A percentile compares a stretch with the other conserved stretches of the same genome.
Evolutionary conservation across 768 basidiomycete species (phyloP).

Genomic region (Heimioporus sp.): DNA sequence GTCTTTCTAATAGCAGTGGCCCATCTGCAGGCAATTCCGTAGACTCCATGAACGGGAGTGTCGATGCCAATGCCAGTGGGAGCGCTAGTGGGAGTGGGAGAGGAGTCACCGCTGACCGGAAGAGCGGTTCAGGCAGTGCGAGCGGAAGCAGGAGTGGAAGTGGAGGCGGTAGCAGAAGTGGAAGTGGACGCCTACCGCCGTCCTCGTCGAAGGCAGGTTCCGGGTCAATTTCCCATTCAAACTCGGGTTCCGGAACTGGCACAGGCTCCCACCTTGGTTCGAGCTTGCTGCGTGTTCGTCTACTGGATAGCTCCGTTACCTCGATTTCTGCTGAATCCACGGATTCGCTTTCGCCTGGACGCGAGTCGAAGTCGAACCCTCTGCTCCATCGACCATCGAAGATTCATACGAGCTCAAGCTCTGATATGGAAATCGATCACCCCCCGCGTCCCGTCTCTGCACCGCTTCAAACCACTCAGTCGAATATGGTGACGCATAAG

Average conservation of each 20-base stretch:
- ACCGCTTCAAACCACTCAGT: conserved; percentile 12
- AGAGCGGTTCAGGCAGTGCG: conserved; percentile 9
- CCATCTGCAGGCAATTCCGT: conserved; percentile 22
- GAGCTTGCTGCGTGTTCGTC: conserved; percentile 18
- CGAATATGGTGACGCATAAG: conserved; percentile 1
- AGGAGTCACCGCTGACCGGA: conserved; percentile 3
- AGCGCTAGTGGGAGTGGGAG: conserved; percentile 14
- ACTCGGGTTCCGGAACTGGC: conserved; percentile 22
- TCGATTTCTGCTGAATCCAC: conserved; percentile 25
- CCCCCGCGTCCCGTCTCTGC: conserved; percentile 19
- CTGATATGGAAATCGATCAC: conserved; percentile 28
- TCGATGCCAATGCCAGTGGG: conserved; percentile 4
- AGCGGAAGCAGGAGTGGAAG: conserved; percentile 6
- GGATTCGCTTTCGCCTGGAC: conserved; percentile 12
- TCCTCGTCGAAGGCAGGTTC: conserved; percentile 19
- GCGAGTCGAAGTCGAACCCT: conserved; percentile 3
- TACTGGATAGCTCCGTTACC: conserved; percentile 30
- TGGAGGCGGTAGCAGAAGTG: conserved; percentile 7
- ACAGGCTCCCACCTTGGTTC: conserved; percentile 24
- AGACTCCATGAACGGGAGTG: conserved; percentile 18
- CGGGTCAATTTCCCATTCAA: conserved; percentile 24
- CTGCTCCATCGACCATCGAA: conserved; percentile 7
- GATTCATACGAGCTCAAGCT: conserved; percentile 2
- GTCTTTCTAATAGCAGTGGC: conserved; percentile 24
- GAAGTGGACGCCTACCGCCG: conserved; percentile 6